phyloP scores from a whole-genome alignment of 75 land plant genomes.

The Cupressus sempervirens region DNA sequence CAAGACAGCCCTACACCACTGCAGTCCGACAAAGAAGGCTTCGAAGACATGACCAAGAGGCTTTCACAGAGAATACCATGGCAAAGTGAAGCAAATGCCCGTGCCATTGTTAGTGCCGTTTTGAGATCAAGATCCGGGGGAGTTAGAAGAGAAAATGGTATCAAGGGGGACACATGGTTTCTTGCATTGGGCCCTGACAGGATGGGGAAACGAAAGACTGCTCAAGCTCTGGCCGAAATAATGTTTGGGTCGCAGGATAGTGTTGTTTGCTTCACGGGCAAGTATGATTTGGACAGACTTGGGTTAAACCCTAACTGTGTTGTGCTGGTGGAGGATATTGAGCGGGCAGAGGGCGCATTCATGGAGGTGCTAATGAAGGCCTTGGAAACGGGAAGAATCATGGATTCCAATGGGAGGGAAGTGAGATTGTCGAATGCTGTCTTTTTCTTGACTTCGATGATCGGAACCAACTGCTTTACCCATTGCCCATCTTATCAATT shows the following conservation, averaged over 20 bases:
- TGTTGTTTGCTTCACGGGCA: conserved; percentile 29
- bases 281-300: conserved; percentile 25
- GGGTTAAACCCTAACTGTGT: conserved; percentile 34
- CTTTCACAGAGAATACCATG: conserved; percentile 46
- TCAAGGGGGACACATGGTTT: conserved; percentile 28
- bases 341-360: conserved; percentile 42
- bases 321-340: conserved; percentile 56
- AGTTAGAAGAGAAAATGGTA: conserved; percentile 4
- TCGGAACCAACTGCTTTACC: not conserved
- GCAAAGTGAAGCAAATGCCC: conserved; percentile 30
- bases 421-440: conserved; percentile 30
- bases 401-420: conserved; percentile 36
- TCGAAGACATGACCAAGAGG: conserved; percentile 21
- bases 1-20: not conserved
- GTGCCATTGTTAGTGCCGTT: conserved; percentile 27
- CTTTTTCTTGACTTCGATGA: conserved; percentile 42
- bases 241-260: conserved; percentile 45
- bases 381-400: conserved; percentile 28
- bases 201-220: conserved; percentile 34
- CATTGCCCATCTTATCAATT: not conserved
- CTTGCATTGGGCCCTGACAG: conserved; percentile 43
- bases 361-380: conserved; percentile 26
- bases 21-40: not conserved
- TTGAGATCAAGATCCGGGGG: conserved; percentile 18
- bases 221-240: conserved; percentile 50